Evolutionary conservation across 495 filamentous ascomycete genomes (phyloP), one percentile per base, ranked within the genome.

Genomic region (Annulohypoxylon maeteangense): DNA sequence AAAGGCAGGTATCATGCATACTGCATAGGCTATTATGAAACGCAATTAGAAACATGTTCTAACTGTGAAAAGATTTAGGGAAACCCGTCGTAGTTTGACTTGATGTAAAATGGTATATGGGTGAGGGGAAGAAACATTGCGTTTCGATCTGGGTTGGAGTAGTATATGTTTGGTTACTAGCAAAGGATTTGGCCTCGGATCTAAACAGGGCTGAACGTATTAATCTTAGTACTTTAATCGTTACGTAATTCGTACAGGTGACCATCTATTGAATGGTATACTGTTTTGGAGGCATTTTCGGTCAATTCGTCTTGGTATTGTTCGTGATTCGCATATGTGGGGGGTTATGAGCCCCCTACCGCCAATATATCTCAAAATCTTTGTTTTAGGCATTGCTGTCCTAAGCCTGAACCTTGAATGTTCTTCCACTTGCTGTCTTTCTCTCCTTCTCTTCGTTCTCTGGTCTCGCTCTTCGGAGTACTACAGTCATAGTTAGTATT

Each of bases 391-490:
- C 25, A 34, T 36, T 18, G 4, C 31, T 27, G 54, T 68, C 58
- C 48, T 68, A 80, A 62, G 73, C 66, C 47, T 80, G 78, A 53
- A 93, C 91, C 76, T 90, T 90, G 88, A 98, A 99, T 20, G 92
- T 97, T 68, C 95, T 89, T 68, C 95, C 95, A 81, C 93, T 98
- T 27, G 96, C 95, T 32, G 95, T 99, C 89, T 98, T 99, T 75
- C 93, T 89, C 83, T 99, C 95, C 80, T 95, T 97, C 80, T 98
- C 96, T 81, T 98, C 95, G 72, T 90, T 93, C 78, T 98, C 96
- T 51, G 94, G 92, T 76, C 95, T 82, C 58, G 95, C 93, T 86
- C 96, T 86, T 80, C 96, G 91, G 68, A 97, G 86, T 36, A 98
- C 92, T 94, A 65, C 71, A 48, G 56, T 10, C 5, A 20, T 72